Evolutionary conservation across 441 rosid genomes (phyloP), one percentile per base, ranked within the genome.

Genomic region (Kokia cookei): DNA sequence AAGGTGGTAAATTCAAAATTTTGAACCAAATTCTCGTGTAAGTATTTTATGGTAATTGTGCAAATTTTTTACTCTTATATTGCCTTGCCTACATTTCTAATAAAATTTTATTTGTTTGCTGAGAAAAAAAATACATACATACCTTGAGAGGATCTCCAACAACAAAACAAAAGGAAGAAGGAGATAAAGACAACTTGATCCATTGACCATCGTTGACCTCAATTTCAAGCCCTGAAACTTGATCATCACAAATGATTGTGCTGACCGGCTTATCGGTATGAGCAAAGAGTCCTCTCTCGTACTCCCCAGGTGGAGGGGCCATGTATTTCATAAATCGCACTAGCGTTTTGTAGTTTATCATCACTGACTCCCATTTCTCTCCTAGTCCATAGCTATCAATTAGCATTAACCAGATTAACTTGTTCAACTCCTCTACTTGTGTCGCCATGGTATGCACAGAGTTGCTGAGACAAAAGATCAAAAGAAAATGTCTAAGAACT

Each of bases 61-160:
- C 40, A 35, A 35, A 35, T 5, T 6, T 35, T 6, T 35, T 2
- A 6, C 40, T 0, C 6, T 6, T 35, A 35, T 35, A 7, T 35
- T 35, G 2, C 3, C 40, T 35, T 35, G 40, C 40, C 40, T 35
- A 5, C 3, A 35, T 35, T 35, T 35, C 40, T 35, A 35, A 1
- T 35, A 35, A 35, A 35, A 35, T 35, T 35, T 35, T 6, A 35
- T 35, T 35, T 5, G 40, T 35, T 35, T 35, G 40, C 40, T 0
- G 8, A 35, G 7, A 35, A 35, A 35, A 35, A 5, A 35, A 1
- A 35, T 0, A 35, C 40, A 15, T 5, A 51, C 13, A 22, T 66
- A 72, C 82, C 76, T 65, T 70, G 54, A 77, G 76, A 26, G 76
- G 71, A 61, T 81, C 81, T 19, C 78, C 83, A 32, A 75, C 76